Evolutionary conservation across 2,329 filamentous ascomycete species (phyloP).

Genomic region (Trichoderma citrinoviride): DNA sequence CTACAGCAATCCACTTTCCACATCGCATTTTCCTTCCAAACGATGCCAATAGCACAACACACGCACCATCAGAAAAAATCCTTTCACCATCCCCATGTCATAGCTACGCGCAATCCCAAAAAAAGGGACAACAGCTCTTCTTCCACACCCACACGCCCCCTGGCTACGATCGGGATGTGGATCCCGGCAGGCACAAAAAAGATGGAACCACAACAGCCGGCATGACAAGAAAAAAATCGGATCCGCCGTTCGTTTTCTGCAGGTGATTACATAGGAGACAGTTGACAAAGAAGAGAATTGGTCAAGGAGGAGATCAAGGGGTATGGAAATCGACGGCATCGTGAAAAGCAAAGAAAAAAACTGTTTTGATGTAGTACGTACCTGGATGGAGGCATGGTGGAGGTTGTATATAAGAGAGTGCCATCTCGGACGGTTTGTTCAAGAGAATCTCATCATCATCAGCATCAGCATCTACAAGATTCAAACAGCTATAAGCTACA

Average conservation of each 20-base stretch:
- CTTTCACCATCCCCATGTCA: too few species aligned
- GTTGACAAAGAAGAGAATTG: neutral
- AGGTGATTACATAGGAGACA: neutral
- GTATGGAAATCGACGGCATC: slow-evolving; percentile 21
- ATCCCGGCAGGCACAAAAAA: slow-evolving; percentile 13
- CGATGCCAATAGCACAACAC: neutral
- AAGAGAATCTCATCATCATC: neutral
- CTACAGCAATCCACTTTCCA: neutral
- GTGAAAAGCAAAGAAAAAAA: too few species aligned
- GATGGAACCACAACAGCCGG: neutral
- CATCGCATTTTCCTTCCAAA: neutral
- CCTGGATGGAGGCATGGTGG: neutral
- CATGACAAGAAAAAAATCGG: neutral
- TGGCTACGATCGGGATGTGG: slow-evolving; percentile 21
- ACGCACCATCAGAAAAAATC: too few species aligned
- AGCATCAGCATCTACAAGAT: neutral
- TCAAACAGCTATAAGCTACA: neutral
- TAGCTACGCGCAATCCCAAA: neutral
- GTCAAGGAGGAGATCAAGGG: neutral
- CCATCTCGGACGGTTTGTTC: neutral
- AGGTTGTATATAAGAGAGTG: slow-evolving; percentile 8
- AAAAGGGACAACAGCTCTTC: neutral
- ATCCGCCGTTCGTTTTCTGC: slow-evolving; percentile 12
- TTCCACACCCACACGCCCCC: neutral
- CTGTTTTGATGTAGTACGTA: slow-evolving; percentile 19